Base-by-base conservation (phyloP, 306 rosid genomes). In the Cicer arietinum region DNA sequence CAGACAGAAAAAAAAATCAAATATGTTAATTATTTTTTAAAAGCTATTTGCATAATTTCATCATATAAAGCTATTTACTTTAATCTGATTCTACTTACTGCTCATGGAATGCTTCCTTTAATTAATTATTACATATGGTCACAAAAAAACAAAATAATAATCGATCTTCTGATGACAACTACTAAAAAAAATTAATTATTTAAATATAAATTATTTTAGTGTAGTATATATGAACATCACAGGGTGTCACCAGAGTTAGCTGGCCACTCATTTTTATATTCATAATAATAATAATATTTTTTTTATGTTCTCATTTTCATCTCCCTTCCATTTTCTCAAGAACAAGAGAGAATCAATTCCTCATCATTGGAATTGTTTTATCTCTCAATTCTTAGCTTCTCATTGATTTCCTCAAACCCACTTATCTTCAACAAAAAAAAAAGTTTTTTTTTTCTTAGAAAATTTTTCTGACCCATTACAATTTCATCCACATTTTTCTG, bases 221-320 rank as follows among this genome's bases (percentile, higher is more conserved):
- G 56, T 48, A 68, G 68, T 57, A 82, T 82, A 80, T 79, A 88
- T 85, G 75, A 77, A 68, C 71, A 86, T 81, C 84, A 87, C 83
- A 84, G 86, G 86, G 73, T 74, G 83, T 77, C 87, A 81, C 78
- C 86, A 17, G 73, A 60, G 85, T 84, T 91, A 87, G 96, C 95
- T 89, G 90, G 86, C 98, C 90, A 90, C 96, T 86, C 87, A 81
- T 77, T 88, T 90, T 82, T 47, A 71, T 82, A 82, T 77, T 57
- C 69, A 60, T 54, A 17, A 25, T 25, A 42, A 59, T 59, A 39
- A 7, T 71, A 45, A 1, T 20, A 20, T 61, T 39, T 53, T 2
- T 71, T 56, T 73, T 61, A 3, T 48, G n/a, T 73, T 14, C 54
- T 35, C 79, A 82, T 67, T 17, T 73, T 63, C 76, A 62, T 67